These are phyloP conservation scores for Lepidium africanum DNA, from an alignment of 345 rosid species.

Conservation along the genomic window DNA sequence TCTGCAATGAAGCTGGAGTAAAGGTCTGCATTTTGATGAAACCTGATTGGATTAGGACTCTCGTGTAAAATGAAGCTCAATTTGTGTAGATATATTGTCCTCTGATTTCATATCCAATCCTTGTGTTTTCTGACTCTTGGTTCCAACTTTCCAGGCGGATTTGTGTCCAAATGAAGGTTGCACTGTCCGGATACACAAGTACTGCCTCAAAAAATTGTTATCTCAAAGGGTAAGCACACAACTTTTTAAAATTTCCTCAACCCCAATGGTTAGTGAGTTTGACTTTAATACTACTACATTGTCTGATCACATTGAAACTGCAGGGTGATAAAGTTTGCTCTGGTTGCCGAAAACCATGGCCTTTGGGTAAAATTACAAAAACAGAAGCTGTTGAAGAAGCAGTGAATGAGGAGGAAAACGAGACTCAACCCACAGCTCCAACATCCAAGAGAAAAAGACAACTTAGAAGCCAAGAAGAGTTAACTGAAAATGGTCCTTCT, in stretches of 20 bases:
- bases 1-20: slow-evolving; percentile 86
- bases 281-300: not conserved
- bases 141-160: slow-evolving; percentile 48
- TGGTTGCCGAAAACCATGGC: slow-evolving; percentile 58
- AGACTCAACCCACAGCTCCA: slow-evolving; percentile 16
- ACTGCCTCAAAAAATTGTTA: slow-evolving; percentile 60
- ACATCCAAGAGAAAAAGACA: slow-evolving; percentile 37
- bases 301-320: not conserved
- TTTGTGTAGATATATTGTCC: not conserved
- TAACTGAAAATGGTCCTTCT: slow-evolving; percentile 27
- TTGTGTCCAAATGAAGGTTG: slow-evolving; percentile 64
- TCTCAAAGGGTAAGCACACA: slow-evolving; percentile 38
- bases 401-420: slow-evolving; percentile 34
- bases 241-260: not conserved
- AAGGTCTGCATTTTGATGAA: slow-evolving; percentile 45
- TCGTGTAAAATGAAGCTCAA: not conserved
- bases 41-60: not conserved
- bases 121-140: not conserved
- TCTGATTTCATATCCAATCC: not conserved
- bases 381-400: slow-evolving; percentile 44
- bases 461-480: slow-evolving; percentile 22
- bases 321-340: slow-evolving; percentile 59
- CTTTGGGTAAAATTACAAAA: slow-evolving; percentile 27
- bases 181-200: slow-evolving; percentile 55
- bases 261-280: not conserved